These are phyloP conservation scores for Tulasnella calospora DNA, from an alignment of 768 basidiomycete genomes.

Conservation along the genomic window DNA sequence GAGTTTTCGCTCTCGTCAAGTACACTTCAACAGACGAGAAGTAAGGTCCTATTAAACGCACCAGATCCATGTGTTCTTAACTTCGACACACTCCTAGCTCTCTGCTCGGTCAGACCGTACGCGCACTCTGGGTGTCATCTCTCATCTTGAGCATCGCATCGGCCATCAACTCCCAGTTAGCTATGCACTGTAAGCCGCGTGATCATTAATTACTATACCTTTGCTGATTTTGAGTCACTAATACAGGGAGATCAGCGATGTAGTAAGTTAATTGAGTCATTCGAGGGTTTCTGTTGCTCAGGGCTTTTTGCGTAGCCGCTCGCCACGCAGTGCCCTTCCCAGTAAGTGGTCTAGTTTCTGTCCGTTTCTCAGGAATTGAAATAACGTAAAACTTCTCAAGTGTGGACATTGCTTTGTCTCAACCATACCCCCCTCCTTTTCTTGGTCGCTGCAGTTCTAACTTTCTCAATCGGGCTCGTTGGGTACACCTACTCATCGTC, in stretches of 20 bases:
- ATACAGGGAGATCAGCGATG: conserved; percentile 21
- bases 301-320: conserved; percentile 8
- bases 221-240: neutral
- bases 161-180: conserved; percentile 28
- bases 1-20: neutral
- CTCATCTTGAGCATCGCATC: conserved; percentile 25
- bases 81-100: neutral
- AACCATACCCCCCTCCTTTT: conserved; percentile 23
- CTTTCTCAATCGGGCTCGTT: conserved; percentile 24
- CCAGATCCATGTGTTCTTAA: neutral
- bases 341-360: neutral
- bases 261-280: conserved; percentile 10
- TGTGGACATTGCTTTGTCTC: conserved; percentile 24
- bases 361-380: neutral
- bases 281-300: neutral
- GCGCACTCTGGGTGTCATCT: conserved; percentile 24
- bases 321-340: conserved; percentile 22
- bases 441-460: conserved; percentile 21
- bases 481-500: conserved; percentile 21
- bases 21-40: neutral
- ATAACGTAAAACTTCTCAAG: neutral
- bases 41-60: neutral
- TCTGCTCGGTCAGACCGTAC: neutral
- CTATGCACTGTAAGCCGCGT: conserved; percentile 17
- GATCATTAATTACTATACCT: too few relatives aligned